Conservation (phyloP, 208 protist species). For the Trypanosoma scelopori region DNA sequence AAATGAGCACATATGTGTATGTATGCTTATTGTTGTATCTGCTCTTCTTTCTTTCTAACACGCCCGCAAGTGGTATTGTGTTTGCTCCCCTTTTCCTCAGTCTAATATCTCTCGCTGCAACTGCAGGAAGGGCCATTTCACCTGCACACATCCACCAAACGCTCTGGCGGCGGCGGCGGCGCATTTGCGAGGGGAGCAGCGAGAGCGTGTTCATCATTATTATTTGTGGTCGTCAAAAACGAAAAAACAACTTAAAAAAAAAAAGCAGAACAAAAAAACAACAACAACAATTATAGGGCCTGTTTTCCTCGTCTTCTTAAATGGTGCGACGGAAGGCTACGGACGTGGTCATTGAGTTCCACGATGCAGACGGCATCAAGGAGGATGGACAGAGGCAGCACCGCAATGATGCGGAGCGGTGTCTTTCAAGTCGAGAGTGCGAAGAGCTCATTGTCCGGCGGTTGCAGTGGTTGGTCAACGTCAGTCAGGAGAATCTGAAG, state of each 20-base stretch:
- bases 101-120: too few relatives aligned
- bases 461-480: conserved; percentile 53
- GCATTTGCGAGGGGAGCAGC: conserved; percentile 1
- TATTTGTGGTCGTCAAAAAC: too few relatives aligned
- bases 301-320: neutral
- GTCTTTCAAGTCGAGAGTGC: conserved; percentile 62
- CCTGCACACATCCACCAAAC: too few relatives aligned
- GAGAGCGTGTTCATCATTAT: too few relatives aligned
- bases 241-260: too few relatives aligned
- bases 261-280: too few relatives aligned
- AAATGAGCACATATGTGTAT: neutral
- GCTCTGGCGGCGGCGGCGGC: too few relatives aligned
- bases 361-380: neutral
- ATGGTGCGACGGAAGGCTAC: neutral
- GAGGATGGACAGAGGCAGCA: neutral
- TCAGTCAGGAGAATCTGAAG: conserved; percentile 37
- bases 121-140: too few relatives aligned
- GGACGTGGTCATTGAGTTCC: conserved; percentile 7
- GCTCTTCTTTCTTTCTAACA: neutral
- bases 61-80: neutral
- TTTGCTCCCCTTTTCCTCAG: neutral
- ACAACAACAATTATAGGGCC: neutral
- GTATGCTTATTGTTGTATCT: conserved; percentile 9
- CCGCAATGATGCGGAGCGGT: conserved; percentile 19
- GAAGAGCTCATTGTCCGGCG: conserved; percentile 60